Evolutionary conservation across 352 stramenopile genomes (phyloP), one percentile per base, ranked within the genome.

Genomic region (Pythium apleroticum): DNA sequence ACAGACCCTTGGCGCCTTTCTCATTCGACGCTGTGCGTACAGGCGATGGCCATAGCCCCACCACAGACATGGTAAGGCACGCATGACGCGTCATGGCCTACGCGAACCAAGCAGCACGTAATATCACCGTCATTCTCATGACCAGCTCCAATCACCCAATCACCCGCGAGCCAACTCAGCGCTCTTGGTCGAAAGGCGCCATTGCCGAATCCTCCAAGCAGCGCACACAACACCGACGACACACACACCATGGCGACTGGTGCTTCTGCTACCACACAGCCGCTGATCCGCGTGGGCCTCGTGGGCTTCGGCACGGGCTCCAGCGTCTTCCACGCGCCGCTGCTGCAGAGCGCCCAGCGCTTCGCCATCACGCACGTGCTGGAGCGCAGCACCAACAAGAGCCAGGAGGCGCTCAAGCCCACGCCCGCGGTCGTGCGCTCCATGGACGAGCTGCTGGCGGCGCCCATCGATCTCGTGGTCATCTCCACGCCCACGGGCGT

Each of bases 321-420:
- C 41, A 87, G 73, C 71, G 79, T 89, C 45, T 92, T 92, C 73
- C 84, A 92, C 61, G 77, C 81, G 54, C 84, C 84, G 31, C 68
- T 92, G 63, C 71, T 92, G 53, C 64, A 81, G 63, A 88, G 79
- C 65, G 81, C 72, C 15, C 73, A 71, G 31, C 69, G 76, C 48
- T 90, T 90, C 59, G 68, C 71, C n/a, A 76, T 92, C 73, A 90
- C 84, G 53, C 84, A 92, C 57, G 84, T 92, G 60, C 66, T 92
- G 45, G 84, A 92, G 66, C 84, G 84, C 57, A 89, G 81, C 25
- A 86, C 76, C 53, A 78, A 31, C 69, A 89, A 86, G 71, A 92
- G 84, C 66, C 33, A 41, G 33, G 63, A 68, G 37, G 58, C 45
- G 62, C 71, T 90, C 24, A 59, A 66, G 30, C 81, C 83, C 2